Conservation (phyloP, 768 basidiomycete species). For the Vararia minispora region DNA sequence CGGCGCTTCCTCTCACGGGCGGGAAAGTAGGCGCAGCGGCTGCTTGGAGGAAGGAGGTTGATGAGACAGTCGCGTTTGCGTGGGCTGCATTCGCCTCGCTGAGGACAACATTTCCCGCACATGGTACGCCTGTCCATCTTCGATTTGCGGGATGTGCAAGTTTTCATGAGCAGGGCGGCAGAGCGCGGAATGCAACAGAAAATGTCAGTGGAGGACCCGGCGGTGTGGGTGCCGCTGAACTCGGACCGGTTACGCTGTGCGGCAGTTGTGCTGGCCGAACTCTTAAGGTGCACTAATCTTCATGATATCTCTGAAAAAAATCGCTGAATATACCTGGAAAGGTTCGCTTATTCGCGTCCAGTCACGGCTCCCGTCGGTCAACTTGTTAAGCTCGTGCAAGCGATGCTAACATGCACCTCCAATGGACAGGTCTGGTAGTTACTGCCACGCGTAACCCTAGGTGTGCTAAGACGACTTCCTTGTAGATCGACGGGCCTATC, state of each 20-base stretch:
- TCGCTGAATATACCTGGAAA: conserved; percentile 20
- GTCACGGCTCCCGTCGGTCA: conserved; percentile 61
- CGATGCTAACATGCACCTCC: conserved; percentile 32
- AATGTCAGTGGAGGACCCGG: conserved; percentile 31
- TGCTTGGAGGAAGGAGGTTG: conserved; percentile 67
- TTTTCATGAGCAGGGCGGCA: conserved; percentile 9
- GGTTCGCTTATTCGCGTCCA: conserved; percentile 45
- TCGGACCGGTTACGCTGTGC: conserved; percentile 51
- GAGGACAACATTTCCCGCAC: conserved; percentile 44
- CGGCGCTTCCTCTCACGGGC: conserved; percentile 56
- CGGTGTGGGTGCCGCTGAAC: conserved; percentile 39
- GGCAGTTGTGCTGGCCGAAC: conserved; percentile 35
- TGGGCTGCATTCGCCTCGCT: conserved; percentile 49
- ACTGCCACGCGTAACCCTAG: conserved; percentile 6
- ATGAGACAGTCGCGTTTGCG: conserved; percentile 56
- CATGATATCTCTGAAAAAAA: background rate
- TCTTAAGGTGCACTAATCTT: conserved; percentile 37
- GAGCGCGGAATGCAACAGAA: conserved; percentile 12
- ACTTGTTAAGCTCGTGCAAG: conserved; percentile 39
- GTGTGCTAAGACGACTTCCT: conserved; percentile 4
- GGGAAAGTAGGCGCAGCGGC: conserved; percentile 68
- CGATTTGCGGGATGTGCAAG: background rate
- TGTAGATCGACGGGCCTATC: conserved; percentile 34
- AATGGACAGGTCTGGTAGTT: conserved; percentile 33
- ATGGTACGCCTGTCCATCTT: conserved; percentile 24